Evolutionary conservation across 148 eudicot genomes (phyloP).

Genomic region (Tetragonia tetragonoides): DNA sequence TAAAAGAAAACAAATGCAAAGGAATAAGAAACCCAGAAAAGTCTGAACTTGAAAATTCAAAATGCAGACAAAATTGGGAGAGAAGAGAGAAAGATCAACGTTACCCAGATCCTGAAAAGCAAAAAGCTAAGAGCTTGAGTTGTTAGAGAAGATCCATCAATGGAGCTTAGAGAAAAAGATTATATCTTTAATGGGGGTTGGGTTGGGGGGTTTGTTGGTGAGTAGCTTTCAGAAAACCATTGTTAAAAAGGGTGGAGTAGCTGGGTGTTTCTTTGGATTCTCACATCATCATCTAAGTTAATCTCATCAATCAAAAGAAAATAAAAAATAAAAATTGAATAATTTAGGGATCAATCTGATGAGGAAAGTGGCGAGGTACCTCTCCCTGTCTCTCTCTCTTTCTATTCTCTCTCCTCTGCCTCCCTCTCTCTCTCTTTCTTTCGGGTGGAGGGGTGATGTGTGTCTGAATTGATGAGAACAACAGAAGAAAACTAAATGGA

Average conservation of each 20-base stretch:
- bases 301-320: not conserved
- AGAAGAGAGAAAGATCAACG: conserved; percentile 9
- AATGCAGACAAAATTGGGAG: conserved; percentile 17
- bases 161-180: conserved; percentile 13
- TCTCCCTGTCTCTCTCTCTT: not conserved
- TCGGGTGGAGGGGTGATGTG: conserved; percentile 3
- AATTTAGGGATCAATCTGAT: conserved; percentile 16
- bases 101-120: conserved; percentile 27
- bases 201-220: conserved; percentile 13
- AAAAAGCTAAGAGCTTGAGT: conserved; percentile 15
- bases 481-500: not conserved
- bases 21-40: conserved; percentile 20
- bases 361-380: conserved; percentile 24
- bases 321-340: not conserved
- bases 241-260: conserved; percentile 10
- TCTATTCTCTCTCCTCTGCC: not conserved
- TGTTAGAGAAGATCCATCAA: conserved; percentile 32
- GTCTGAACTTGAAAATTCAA: conserved; percentile 6
- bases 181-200: conserved; percentile 10
- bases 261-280: conserved; percentile 11
- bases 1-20: not conserved
- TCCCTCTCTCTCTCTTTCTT: not conserved
- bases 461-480: not conserved
- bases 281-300: not conserved
- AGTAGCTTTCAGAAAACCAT: conserved; percentile 22